phyloP scores from a whole-genome alignment of 768 basidiomycete genomes.

The Trametes gibbosa region DNA sequence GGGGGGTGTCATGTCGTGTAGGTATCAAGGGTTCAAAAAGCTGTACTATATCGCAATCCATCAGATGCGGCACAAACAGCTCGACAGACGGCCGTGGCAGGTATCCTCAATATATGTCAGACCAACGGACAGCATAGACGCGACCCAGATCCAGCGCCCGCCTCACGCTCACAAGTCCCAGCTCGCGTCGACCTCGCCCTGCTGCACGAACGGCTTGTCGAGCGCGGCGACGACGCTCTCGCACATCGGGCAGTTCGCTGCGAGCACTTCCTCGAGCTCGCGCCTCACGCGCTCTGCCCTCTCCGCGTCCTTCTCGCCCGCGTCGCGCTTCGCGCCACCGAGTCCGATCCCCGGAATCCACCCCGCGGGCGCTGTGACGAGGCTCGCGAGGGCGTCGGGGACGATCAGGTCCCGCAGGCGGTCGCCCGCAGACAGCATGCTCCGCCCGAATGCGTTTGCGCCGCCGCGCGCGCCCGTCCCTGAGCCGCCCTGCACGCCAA shows the following conservation, averaged over 20 bases:
- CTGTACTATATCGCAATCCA: neutral
- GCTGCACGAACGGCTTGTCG: slow-evolving; percentile 82
- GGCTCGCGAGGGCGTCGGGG: slow-evolving; percentile 86
- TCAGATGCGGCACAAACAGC: neutral
- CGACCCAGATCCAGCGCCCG: neutral
- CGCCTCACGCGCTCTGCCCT: slow-evolving; percentile 70
- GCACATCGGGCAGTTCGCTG: slow-evolving; percentile 89
- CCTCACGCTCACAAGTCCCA: slow-evolving; percentile 57
- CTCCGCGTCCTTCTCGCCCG: slow-evolving; percentile 50
- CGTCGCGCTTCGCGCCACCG: slow-evolving; percentile 41
- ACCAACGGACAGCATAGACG: neutral
- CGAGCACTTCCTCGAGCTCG: slow-evolving; percentile 87
- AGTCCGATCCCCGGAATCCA: slow-evolving; percentile 72
- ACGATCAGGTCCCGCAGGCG: slow-evolving; percentile 87
- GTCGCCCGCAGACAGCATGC: slow-evolving; percentile 86
- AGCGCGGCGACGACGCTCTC: slow-evolving; percentile 84
- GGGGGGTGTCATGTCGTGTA: neutral
- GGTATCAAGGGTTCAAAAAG: neutral
- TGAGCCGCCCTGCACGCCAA: slow-evolving; percentile 53
- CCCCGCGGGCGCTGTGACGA: slow-evolving; percentile 67
- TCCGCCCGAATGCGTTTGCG: slow-evolving; percentile 69
- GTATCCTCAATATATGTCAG: neutral
- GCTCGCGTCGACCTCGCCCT: slow-evolving; percentile 74
- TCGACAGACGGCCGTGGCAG: neutral
- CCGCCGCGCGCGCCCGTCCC: slow-evolving; percentile 52